Percentiles rank a stretch among this genome's conserved stretches.
Conservation (phyloP, 2,329 filamentous ascomycete species). For the Amylocarpus encephaloides region DNA sequence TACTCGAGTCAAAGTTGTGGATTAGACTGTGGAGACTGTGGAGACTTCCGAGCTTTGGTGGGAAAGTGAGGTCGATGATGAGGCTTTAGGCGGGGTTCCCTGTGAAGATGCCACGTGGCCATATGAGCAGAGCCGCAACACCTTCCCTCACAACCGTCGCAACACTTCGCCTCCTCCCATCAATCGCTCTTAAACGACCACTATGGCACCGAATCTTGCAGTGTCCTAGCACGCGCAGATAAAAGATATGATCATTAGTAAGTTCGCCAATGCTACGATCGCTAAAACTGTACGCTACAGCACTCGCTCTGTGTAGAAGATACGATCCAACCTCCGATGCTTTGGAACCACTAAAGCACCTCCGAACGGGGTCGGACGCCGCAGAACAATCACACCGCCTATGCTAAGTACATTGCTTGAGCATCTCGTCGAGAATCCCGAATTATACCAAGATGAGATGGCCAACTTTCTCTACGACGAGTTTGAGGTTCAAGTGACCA, state of each 20-base stretch:
- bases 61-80: not conserved
- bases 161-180: not conserved
- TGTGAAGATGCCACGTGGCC: not conserved
- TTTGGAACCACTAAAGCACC: conserved; percentile 19
- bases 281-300: conserved; percentile 12
- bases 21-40: not conserved
- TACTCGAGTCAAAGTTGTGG: not conserved
- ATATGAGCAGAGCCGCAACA: not conserved
- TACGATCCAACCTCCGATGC: conserved; percentile 16
- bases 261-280: conserved; percentile 9
- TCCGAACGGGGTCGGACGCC: conserved; percentile 17
- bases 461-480: conserved; percentile 12
- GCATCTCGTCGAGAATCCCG: conserved; percentile 19
- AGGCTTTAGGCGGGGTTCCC: not conserved
- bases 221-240: conserved; percentile 10
- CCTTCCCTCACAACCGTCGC: not conserved
- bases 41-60: not conserved
- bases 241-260: conserved; percentile 13
- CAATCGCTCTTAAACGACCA: no score
- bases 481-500: conserved; percentile 9
- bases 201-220: conserved; percentile 8
- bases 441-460: conserved; percentile 20
- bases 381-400: conserved; percentile 17
- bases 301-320: conserved; percentile 7
- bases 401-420: conserved; percentile 21